Percentiles rank a stretch among this genome's conserved stretches.
Conservation (phyloP, 2,329 filamentous ascomycete species). For the Didymella pinodella region DNA sequence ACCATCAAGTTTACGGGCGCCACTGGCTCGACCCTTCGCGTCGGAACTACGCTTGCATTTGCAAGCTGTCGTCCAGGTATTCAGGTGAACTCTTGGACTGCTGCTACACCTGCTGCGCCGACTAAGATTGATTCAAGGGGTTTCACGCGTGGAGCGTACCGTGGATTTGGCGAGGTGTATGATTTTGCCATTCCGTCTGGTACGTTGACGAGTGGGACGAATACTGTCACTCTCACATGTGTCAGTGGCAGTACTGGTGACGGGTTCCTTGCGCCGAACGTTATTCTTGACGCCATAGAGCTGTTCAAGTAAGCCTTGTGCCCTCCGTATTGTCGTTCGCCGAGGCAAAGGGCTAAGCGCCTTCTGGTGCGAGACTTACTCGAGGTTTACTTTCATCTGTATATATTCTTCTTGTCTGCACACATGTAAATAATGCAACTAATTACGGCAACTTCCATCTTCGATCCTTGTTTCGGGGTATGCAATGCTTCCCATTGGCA, state of each 20-base stretch:
- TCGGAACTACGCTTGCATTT: slow-evolving; percentile 71
- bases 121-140: slow-evolving; percentile 70
- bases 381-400: neutral
- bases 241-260: slow-evolving; percentile 66
- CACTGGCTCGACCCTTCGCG: slow-evolving; percentile 64
- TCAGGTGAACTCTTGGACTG: slow-evolving; percentile 64
- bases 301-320: slow-evolving; percentile 33
- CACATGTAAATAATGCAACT: neutral
- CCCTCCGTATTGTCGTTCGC: neutral
- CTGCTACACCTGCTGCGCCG: slow-evolving; percentile 61
- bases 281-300: slow-evolving; percentile 50
- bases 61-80: slow-evolving; percentile 66
- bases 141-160: slow-evolving; percentile 70
- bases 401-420: neutral
- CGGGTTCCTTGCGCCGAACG: slow-evolving; percentile 66
- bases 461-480: neutral
- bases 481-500: neutral
- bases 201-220: slow-evolving; percentile 65
- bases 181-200: slow-evolving; percentile 67
- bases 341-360: neutral
- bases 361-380: neutral
- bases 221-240: slow-evolving; percentile 68
- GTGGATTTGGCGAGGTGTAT: slow-evolving; percentile 70
- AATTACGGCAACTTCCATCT: neutral
- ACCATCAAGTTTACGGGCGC: slow-evolving; percentile 68